These are phyloP conservation scores for Xylariaceae sp. DNA, from an alignment of 2,329 filamentous ascomycete species.

Conservation along the genomic window DNA sequence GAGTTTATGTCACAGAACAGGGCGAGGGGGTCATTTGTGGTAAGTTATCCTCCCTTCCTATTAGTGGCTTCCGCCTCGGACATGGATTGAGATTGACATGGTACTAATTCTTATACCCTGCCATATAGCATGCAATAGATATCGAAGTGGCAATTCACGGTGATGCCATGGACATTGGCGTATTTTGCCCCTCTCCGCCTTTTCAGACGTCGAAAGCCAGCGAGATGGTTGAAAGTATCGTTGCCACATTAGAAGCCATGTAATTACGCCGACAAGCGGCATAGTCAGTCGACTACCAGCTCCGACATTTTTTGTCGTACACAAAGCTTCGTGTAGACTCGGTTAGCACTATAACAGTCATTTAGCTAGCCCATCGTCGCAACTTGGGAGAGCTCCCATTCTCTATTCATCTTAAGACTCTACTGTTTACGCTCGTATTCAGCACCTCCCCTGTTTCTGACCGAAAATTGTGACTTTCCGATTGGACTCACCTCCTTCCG, in stretches of 20 bases:
- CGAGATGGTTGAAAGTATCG: conserved; percentile 23
- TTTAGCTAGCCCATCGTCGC: no score
- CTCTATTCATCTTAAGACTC: no score
- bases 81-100: not conserved
- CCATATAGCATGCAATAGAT: conserved; percentile 34
- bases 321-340: no score
- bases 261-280: not conserved
- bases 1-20: conserved; percentile 19
- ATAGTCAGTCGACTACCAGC: no score
- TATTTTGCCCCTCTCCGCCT: conserved; percentile 28
- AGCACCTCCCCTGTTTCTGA: no score
- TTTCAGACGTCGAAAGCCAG: conserved; percentile 22
- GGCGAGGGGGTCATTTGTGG: conserved; percentile 25
- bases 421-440: no score
- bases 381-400: no score
- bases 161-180: conserved; percentile 33
- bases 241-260: conserved; percentile 19
- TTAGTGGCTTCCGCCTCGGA: not conserved
- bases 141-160: conserved; percentile 32
- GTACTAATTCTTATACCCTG: conserved; percentile 2
- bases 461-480: no score
- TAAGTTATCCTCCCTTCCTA: conserved; percentile 14
- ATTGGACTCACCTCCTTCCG: no score
- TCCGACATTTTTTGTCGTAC: no score
- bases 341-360: no score